A percentile compares a stretch with the other conserved stretches of the same genome.
These are phyloP conservation scores for Chytriomyces confervae DNA, from an alignment of 192 early-diverging fungal species.

Conservation along the genomic window DNA sequence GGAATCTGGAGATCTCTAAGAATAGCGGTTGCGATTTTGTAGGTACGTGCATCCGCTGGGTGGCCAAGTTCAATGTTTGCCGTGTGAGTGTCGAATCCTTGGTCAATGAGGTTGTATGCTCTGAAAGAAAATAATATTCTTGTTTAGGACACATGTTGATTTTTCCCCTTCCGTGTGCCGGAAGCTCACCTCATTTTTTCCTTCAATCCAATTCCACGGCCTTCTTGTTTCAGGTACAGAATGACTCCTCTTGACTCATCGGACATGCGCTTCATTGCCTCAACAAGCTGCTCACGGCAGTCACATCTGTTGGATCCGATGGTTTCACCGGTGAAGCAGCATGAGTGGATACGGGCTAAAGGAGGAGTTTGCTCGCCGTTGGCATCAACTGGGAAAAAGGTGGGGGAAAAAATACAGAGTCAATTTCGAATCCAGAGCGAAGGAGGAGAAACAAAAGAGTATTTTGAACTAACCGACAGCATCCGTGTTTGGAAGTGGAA, in stretches of 20 bases:
- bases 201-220: slow-evolving; percentile 89
- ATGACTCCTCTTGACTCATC: slow-evolving; percentile 87
- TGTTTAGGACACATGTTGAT: neutral
- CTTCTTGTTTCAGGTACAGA: slow-evolving; percentile 95
- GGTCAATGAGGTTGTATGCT: slow-evolving; percentile 96
- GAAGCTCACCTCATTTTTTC: slow-evolving; percentile 81
- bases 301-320: slow-evolving; percentile 90
- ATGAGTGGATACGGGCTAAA: slow-evolving; percentile 92
- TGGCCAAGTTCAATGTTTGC: slow-evolving; percentile 91
- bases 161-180: too few species aligned
- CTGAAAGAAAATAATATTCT: slow-evolving; percentile 43
- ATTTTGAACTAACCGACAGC: slow-evolving; percentile 62
- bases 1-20: slow-evolving; percentile 78
- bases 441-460: slow-evolving; percentile 91
- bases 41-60: slow-evolving; percentile 92
- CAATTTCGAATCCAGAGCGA: slow-evolving; percentile 46
- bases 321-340: slow-evolving; percentile 97
- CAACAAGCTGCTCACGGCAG: slow-evolving; percentile 57
- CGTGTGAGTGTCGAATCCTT: slow-evolving; percentile 91
- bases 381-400: slow-evolving; percentile 68
- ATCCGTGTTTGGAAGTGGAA: neutral
- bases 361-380: slow-evolving; percentile 86
- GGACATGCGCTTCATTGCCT: slow-evolving; percentile 62
- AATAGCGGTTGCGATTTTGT: slow-evolving; percentile 87
- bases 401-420: neutral